Evolutionary conservation across 768 basidiomycete genomes (phyloP).

Genomic region (Mycena belliarum): DNA sequence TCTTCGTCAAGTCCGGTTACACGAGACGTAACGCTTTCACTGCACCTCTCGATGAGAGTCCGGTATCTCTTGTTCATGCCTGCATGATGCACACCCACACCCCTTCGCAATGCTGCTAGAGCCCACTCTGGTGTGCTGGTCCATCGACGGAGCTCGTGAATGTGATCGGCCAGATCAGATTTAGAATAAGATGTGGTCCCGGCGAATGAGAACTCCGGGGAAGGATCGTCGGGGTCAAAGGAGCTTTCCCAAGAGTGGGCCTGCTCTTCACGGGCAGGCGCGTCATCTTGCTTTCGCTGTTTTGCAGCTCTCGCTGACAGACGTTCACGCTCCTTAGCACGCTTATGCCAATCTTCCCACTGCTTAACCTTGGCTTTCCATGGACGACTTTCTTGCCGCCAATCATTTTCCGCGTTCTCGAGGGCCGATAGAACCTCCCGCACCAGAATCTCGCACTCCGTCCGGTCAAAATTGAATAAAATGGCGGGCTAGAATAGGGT

Average conservation of each 20-base stretch:
- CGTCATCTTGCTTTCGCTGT: slow-evolving; percentile 40
- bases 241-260: slow-evolving; percentile 47
- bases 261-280: slow-evolving; percentile 11
- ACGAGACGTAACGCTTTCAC: not conserved
- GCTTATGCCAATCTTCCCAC: slow-evolving; percentile 51
- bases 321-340: slow-evolving; percentile 50
- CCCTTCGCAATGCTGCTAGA: slow-evolving; percentile 50
- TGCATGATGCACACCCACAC: slow-evolving; percentile 69
- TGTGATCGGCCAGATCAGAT: slow-evolving; percentile 50
- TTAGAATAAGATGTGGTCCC: slow-evolving; percentile 44
- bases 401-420: slow-evolving; percentile 45
- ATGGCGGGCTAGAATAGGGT: slow-evolving; percentile 57
- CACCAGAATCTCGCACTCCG: slow-evolving; percentile 58
- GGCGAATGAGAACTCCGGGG: slow-evolving; percentile 61
- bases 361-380: slow-evolving; percentile 53
- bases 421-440: slow-evolving; percentile 37
- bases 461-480: slow-evolving; percentile 66
- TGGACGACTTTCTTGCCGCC: slow-evolving; percentile 45
- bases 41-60: slow-evolving; percentile 55
- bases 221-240: slow-evolving; percentile 61
- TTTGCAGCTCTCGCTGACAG: slow-evolving; percentile 37
- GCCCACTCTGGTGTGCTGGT: slow-evolving; percentile 45
- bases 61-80: slow-evolving; percentile 70
- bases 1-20: not conserved
- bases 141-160: slow-evolving; percentile 35